These are phyloP conservation scores for Apiospora koreana DNA, from an alignment of 2,329 filamentous ascomycete species.

Conservation along the genomic window DNA sequence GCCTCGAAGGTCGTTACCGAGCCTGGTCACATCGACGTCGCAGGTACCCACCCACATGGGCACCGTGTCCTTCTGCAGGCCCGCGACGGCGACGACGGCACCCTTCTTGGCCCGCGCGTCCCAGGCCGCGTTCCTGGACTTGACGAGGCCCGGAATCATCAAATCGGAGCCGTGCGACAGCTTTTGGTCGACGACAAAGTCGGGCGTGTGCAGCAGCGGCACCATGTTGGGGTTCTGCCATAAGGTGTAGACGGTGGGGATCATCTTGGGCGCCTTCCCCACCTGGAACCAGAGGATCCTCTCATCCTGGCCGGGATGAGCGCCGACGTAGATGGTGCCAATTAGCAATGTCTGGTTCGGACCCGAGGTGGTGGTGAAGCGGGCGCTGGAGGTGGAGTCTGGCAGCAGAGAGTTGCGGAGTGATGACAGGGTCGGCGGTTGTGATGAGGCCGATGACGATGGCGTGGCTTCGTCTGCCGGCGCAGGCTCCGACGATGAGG, in stretches of 20 bases:
- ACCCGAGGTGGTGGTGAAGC: constrained; percentile 66
- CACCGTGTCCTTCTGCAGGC: constrained; percentile 58
- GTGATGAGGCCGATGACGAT: not conserved
- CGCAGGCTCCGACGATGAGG: constrained; percentile 14
- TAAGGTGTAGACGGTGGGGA: constrained; percentile 63
- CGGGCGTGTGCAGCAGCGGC: constrained; percentile 64
- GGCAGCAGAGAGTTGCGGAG: constrained; percentile 60
- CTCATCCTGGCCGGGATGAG: constrained; percentile 54
- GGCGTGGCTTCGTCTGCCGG: constrained; percentile 28
- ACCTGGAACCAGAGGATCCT: constrained; percentile 66
- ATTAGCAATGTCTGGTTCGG: constrained; percentile 61
- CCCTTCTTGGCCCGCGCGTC: constrained; percentile 59
- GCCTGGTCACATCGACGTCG: not conserved
- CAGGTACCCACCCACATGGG: constrained; percentile 66
- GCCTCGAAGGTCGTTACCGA: not conserved
- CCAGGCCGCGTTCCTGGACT: constrained; percentile 58
- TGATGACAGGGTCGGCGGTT: constrained; percentile 9
- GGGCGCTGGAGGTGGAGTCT: constrained; percentile 61
- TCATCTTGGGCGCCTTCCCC: constrained; percentile 49
- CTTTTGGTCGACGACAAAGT: constrained; percentile 59
- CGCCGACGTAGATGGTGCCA: constrained; percentile 65
- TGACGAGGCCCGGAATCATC: constrained; percentile 68
- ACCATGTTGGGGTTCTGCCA: constrained; percentile 64
- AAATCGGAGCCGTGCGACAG: constrained; percentile 65
- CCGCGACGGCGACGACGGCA: constrained; percentile 63